phyloP scores from a whole-genome alignment of 768 basidiomycete species.

The Boletus sp. region DNA sequence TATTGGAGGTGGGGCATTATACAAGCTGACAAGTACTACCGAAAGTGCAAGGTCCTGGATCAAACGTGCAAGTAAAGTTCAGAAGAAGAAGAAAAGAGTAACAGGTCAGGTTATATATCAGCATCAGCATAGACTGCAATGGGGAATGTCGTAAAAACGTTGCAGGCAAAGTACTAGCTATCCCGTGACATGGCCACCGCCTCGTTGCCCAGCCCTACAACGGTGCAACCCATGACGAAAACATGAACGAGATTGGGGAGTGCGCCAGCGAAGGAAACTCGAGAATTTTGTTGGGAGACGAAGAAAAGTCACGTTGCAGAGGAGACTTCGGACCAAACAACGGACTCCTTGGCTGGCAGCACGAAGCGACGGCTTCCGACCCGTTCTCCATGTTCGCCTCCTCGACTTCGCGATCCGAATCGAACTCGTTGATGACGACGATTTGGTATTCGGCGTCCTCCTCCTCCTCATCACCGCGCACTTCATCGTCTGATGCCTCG shows the following conservation, averaged over 20 bases:
- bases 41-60: not conserved
- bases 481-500: not conserved
- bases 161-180: too few relatives aligned
- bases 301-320: constrained; percentile 4
- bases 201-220: constrained; percentile 3
- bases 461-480: not conserved
- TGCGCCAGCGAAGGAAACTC: constrained; percentile 9
- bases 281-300: constrained; percentile 2
- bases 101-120: too few relatives aligned
- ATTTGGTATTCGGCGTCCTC: constrained; percentile 1
- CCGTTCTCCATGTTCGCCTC: not conserved
- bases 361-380: not conserved
- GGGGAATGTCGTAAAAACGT: too few relatives aligned
- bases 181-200: too few relatives aligned
- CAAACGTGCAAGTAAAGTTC: too few relatives aligned
- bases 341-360: constrained; percentile 7
- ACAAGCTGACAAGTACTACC: not conserved
- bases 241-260: constrained; percentile 12
- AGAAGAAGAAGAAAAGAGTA: too few relatives aligned
- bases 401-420: not conserved
- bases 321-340: constrained; percentile 7
- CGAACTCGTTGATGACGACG: constrained; percentile 5
- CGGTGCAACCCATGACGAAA: constrained; percentile 19
- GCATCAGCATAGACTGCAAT: too few relatives aligned
- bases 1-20: not conserved